These are phyloP conservation scores for Glaciozyma martinii DNA, from an alignment of 768 basidiomycete genomes.

Conservation along the genomic window DNA sequence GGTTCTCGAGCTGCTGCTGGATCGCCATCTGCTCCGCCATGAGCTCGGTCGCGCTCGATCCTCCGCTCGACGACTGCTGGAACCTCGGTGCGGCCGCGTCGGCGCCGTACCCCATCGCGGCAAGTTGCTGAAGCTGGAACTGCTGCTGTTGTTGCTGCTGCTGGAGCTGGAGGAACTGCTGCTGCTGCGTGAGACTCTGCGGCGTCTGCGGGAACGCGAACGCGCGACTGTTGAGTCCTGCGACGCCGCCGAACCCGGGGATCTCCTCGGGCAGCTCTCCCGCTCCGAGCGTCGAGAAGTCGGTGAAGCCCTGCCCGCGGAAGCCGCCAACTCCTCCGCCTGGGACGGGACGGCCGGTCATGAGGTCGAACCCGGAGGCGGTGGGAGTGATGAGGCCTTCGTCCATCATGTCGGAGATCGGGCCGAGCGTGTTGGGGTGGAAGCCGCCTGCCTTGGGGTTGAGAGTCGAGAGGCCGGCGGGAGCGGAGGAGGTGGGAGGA, in stretches of 20 bases:
- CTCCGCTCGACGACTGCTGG: conserved; percentile 44
- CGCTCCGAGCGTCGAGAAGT: conserved; percentile 33
- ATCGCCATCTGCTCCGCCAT: conserved; percentile 96
- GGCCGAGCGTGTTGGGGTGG: conserved; percentile 53
- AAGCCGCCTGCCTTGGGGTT: conserved; percentile 47
- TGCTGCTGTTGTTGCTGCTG: conserved; percentile 17
- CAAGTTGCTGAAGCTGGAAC: conserved; percentile 41
- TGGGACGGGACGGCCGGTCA: conserved; percentile 48
- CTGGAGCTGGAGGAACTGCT: conserved; percentile 31
- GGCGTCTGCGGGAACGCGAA: conserved; percentile 10
- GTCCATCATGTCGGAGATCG: conserved; percentile 37
- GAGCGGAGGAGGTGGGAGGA: conserved; percentile 52
- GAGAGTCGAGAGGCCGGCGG: conserved; percentile 43
- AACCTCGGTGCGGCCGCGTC: conserved; percentile 44
- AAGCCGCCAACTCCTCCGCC: conserved; percentile 87
- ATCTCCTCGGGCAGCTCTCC: conserved; percentile 2
- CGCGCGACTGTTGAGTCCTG: conserved; percentile 46
- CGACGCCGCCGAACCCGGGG: conserved; percentile 65
- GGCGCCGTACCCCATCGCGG: conserved; percentile 43
- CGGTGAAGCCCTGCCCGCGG: conserved; percentile 49
- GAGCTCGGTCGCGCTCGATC: conserved; percentile 48
- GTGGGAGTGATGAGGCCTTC: conserved; percentile 35
- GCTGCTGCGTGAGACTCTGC: conserved; percentile 53
- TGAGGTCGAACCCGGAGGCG: conserved; percentile 31
- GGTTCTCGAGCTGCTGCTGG: conserved; percentile 78